Evolutionary conservation across 1,284 basidiomycete genomes (phyloP), one percentile per base, ranked within the genome.

Genomic region (Austroboletus novae-zelandiae): DNA sequence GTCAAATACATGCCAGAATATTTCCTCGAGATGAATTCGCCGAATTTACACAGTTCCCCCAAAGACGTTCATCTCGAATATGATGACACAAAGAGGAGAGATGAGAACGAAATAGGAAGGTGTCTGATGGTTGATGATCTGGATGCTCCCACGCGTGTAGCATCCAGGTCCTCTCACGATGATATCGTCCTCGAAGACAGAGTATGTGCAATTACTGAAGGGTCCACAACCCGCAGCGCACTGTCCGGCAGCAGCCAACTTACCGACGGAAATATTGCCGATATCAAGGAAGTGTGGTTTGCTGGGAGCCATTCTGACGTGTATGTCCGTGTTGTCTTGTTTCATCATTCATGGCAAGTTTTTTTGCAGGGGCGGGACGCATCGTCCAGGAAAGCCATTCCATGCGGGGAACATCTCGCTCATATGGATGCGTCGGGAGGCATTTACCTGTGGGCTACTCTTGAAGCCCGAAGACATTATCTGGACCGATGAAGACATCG

Each of bases 1-100:
- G 69, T 69, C 27, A 69, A 69, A 44, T 72, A 69, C 52, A 58
- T 67, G 41, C 69, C 71, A 1, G 71, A 73, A 46, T 66, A 66
- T 27, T 57, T 53, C 43, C 47, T 41, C 15, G 55, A 57, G 27
- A 56, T 53, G 55, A 56, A 54, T n/a, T 53, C 55, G 23, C 37
- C 20, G 20, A 23, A 23, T 23, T 23, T 23, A 23, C 20, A 23
- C 20, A 23, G 20, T 23, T 5, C 20, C 20, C 20, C 20, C 20
- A 23, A 23, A 2, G 20, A 23, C 20, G 20, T 23, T 23, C 20
- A 23, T 23, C 20, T 23, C 20, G 20, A 23, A 23, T 23, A 5
- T 23, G 5, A 23, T 5, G 20, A 23, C 20, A 23, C 20, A 23
- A 23, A 23, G 20, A 23, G 20, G 20, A 23, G 20, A 23, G 5